phyloP scores from a whole-genome alignment of 129 eudicot genomes.

The Centaurea solstitialis region DNA sequence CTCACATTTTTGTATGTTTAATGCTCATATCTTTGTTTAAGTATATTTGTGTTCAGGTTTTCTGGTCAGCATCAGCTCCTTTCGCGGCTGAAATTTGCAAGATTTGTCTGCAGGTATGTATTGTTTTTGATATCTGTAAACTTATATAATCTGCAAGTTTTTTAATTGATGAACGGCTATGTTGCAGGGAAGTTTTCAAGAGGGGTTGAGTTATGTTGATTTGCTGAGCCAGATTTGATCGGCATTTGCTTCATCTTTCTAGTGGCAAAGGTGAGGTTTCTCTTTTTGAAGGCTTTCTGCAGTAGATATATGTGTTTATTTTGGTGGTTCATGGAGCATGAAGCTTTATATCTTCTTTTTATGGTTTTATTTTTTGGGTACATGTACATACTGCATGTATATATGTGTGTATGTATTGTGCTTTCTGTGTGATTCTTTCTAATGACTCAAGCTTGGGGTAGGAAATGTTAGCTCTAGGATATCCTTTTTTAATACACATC shows the following conservation, averaged over 20 bases:
- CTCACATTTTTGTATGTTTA: neutral
- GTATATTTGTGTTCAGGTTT: neutral
- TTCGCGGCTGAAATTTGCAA: neutral
- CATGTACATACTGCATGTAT: no score
- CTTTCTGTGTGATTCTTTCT: neutral
- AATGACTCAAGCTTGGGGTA: neutral
- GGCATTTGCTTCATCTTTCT: neutral
- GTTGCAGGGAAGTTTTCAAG: slow-evolving; percentile 7
- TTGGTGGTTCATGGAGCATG: neutral
- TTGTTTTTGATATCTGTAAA: neutral
- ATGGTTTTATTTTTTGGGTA: no score
- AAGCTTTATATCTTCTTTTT: no score
- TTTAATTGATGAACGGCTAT: neutral
- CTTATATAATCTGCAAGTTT: neutral
- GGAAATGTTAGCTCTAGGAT: neutral
- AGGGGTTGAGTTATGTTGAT: neutral
- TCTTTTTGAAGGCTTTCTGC: no score
- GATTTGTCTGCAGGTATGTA: neutral
- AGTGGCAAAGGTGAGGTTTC: no score
- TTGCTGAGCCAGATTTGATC: neutral
- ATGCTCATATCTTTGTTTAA: neutral
- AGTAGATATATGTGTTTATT: no score
- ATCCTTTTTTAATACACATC: no score
- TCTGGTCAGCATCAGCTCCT: neutral
- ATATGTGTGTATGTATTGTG: neutral